A percentile compares a stretch with the other conserved stretches of the same genome.
phyloP scores from a whole-genome alignment of 2,329 filamentous ascomycete species.

The Tolypocladium ophioglossoides region DNA sequence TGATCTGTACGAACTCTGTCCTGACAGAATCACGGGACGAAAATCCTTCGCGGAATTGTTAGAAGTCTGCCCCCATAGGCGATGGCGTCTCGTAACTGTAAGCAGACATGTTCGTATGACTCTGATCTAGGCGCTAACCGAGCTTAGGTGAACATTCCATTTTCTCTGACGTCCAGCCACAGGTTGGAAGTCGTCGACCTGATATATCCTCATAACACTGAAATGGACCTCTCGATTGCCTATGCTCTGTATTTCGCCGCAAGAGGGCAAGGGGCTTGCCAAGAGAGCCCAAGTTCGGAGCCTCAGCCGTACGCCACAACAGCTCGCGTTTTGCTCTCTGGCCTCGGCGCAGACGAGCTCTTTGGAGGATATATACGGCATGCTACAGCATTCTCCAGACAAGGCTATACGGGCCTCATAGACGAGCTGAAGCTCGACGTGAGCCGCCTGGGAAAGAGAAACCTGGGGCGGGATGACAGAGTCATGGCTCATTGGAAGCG shows the following conservation, averaged over 20 bases:
- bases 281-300: slow-evolving; percentile 15
- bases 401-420: slow-evolving; percentile 60
- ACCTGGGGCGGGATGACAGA: slow-evolving; percentile 86
- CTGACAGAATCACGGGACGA: slow-evolving; percentile 80
- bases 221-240: slow-evolving; percentile 96
- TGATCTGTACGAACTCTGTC: slow-evolving; percentile 67
- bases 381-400: slow-evolving; percentile 59
- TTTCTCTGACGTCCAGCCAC: slow-evolving; percentile 59
- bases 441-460: slow-evolving; percentile 77
- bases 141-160: slow-evolving; percentile 65
- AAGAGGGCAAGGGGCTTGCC: slow-evolving; percentile 51
- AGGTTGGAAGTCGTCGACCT: slow-evolving; percentile 60
- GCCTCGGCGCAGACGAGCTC: slow-evolving; percentile 88
- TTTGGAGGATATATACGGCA: slow-evolving; percentile 92
- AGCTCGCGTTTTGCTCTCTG: slow-evolving; percentile 79
- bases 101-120: slow-evolving; percentile 10
- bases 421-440: slow-evolving; percentile 82
- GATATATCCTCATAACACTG: slow-evolving; percentile 89
- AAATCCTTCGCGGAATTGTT: slow-evolving; percentile 68
- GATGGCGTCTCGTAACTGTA: slow-evolving; percentile 74
- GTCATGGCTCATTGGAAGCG: slow-evolving; percentile 82
- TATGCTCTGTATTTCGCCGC: slow-evolving; percentile 92
- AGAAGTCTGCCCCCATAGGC: slow-evolving; percentile 54
- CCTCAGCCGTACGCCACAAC: slow-evolving; percentile 48
- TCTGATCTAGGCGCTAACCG: not conserved